These are phyloP conservation scores for Diaporthe sp. DNA, from an alignment of 2,329 filamentous ascomycete genomes.

Conservation along the genomic window DNA sequence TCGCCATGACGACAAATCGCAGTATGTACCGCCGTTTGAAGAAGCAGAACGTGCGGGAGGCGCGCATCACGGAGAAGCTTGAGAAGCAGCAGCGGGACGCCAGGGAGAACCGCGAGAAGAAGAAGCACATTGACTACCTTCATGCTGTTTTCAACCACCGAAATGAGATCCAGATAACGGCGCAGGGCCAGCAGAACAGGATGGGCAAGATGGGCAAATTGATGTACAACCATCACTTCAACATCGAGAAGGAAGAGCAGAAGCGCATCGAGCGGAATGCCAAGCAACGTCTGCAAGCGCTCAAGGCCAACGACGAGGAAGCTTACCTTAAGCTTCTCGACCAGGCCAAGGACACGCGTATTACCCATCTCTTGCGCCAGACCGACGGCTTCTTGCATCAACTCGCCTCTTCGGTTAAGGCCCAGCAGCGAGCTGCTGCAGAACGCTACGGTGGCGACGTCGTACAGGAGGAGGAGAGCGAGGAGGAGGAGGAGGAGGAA, in stretches of 20 bases:
- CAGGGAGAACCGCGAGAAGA: conserved; percentile 95
- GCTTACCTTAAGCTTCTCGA: conserved; percentile 98
- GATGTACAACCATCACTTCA: conserved; percentile 91
- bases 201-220: conserved; percentile 88
- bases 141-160: conserved; percentile 88
- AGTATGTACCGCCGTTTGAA: conserved; percentile 93
- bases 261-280: conserved; percentile 97
- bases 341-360: conserved; percentile 99
- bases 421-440: conserved; percentile 87
- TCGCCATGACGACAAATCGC: conserved; percentile 97
- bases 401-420: conserved; percentile 93
- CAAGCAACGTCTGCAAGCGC: conserved; percentile 98
- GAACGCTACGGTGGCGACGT: conserved; percentile 81
- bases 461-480: conserved; percentile 59
- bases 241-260: conserved; percentile 99
- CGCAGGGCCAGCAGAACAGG: conserved; percentile 77
- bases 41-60: conserved; percentile 96
- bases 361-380: conserved; percentile 95
- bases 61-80: conserved; percentile 96
- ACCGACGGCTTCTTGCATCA: conserved; percentile 98
- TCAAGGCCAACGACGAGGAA: conserved; percentile 99
- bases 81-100: conserved; percentile 99
- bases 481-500: conserved; percentile 72
- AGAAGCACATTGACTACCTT: conserved; percentile 95
- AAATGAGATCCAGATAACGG: conserved; percentile 80